These are phyloP conservation scores for Lipomyces chichibuensis DNA, from an alignment of 805 yeast genomes.

Conservation along the genomic window DNA sequence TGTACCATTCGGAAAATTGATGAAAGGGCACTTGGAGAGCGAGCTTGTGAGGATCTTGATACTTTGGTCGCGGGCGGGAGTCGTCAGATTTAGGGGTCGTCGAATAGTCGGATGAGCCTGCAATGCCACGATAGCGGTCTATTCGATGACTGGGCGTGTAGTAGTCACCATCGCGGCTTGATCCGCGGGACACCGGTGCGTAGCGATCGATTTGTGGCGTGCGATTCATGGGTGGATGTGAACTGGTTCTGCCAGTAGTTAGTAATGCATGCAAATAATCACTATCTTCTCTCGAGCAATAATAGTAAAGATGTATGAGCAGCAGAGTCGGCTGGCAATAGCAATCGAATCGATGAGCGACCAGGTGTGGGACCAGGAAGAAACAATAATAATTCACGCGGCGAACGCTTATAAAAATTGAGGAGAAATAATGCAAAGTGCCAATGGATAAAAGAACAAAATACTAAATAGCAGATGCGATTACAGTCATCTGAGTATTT, in stretches of 20 bases:
- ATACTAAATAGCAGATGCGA: not conserved
- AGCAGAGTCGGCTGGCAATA: not conserved
- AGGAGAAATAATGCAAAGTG: not conserved
- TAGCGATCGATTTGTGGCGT: constrained; percentile 18
- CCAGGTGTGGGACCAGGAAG: not conserved
- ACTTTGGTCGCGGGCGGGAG: constrained; percentile 6
- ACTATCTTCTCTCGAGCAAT: not conserved
- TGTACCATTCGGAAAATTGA: constrained; percentile 30
- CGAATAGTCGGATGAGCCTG: not conserved
- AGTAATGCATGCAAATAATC: not conserved
- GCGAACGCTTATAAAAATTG: too few relatives aligned
- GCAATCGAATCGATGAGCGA: not conserved
- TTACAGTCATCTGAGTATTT: not conserved
- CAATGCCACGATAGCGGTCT: constrained; percentile 10
- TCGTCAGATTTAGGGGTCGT: constrained; percentile 1
- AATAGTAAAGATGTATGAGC: not conserved
- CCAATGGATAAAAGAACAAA: not conserved
- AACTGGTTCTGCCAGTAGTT: not conserved
- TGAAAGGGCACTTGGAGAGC: constrained; percentile 23
- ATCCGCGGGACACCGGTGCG: constrained; percentile 6
- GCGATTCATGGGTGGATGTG: not conserved
- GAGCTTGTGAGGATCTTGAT: constrained; percentile 27
- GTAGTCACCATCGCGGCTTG: constrained; percentile 20
- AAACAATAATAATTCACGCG: not conserved
- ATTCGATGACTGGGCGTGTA: constrained; percentile 12